Base-by-base conservation (phyloP, 2,329 filamentous ascomycete species). In the Paraphoma sp. region DNA sequence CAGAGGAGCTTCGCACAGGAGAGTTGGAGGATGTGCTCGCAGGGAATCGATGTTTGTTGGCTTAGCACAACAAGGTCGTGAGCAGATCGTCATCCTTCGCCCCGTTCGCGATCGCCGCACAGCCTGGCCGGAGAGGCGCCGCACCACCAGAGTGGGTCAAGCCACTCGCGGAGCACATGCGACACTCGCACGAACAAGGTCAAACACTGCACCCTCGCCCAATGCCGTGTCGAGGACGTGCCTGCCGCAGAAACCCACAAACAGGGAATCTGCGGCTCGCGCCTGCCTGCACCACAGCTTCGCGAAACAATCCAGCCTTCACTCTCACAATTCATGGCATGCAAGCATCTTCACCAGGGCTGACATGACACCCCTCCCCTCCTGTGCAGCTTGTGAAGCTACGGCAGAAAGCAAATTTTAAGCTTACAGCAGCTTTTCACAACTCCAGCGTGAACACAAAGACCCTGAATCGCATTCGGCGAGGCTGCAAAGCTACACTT, bases 151-250 rank as follows among this genome's bases (percentile, higher is more conserved):
- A 42, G 14, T 17, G 14, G 16, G 16, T n/a, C 40, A 42, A 42
- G 40, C 40, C 40, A 42, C 40, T 42, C 16, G 40, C 3, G 11
- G n/a, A 30, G 44, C 44, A 46, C 44, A 46, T 17, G 44, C 43
- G 41, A 36, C 48, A 29, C 12, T 11, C n/a, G 45, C 38, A 54
- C 48, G 50, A 48, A 53, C 56, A 59, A 41, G 49, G 54, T 57
- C 57, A 60, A 60, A 60, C 57, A 51, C 30, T 16, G 49, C 46
- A 38, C 23, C 11, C 14, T 42, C n/a, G 40, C 40, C 40, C 40
- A 44, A 36, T 29, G 40, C 43, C 46, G 41, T 36, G 48, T 16
- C 40, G 33, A 36, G 33, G 33, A 36, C 10, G 10, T 36, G 33
- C 33, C 33, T 7, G 33, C 33, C 33, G 33, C 33, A 23, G 23